Base-by-base conservation (phyloP, 192 early-diverging fungal species). In the Borealophlyctis nickersoniae region DNA sequence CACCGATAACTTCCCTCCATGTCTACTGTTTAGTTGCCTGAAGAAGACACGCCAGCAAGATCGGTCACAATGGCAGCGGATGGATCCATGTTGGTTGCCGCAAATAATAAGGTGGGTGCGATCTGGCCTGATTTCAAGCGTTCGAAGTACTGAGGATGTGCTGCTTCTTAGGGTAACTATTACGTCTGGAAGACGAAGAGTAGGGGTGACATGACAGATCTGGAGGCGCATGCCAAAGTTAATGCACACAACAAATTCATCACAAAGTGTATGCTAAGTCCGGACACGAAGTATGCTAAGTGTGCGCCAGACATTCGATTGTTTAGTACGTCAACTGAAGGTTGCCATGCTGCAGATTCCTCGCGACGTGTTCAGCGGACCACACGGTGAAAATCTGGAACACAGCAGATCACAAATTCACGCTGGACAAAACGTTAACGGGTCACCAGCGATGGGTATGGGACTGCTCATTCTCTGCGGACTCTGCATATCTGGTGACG, bases 381-480 rank as follows among this genome's bases (percentile, higher is more conserved):
- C 84, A 82, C 30, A 91, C 92, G 1, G 90, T 92, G 32, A 92
- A 92, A 75, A 83, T 93, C 56, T 95, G 92, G 85, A 71, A 74
- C 56, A 70, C 78, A 2, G 75, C 56, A 16, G 71, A 67, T 35
- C 66, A 71, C n/a, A 54, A 65, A 34, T 91, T 91, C 56, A 77
- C 82, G 19, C 74, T 90, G 36, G 84, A 86, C 36, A 88, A 89
- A 67, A 91, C 87, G 2, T 65, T 95, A 60, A 80, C 78, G 53
- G 91, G 91, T 2, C 92, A 95, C 73, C 84, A 88, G 56, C 76
- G 89, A 56, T 95, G 92, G 92, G 92, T 92, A 1, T 95, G 92
- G 92, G 92, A 95, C 72, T 90, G 87, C 66, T 87, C 89, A 0
- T 95, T 95, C 67, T 91, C 89, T 22, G 92, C 91, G 0, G 92